A percentile compares a stretch with the other conserved stretches of the same genome.
Conservation (phyloP, 805 yeast species). For the Pichia exigua region DNA sequence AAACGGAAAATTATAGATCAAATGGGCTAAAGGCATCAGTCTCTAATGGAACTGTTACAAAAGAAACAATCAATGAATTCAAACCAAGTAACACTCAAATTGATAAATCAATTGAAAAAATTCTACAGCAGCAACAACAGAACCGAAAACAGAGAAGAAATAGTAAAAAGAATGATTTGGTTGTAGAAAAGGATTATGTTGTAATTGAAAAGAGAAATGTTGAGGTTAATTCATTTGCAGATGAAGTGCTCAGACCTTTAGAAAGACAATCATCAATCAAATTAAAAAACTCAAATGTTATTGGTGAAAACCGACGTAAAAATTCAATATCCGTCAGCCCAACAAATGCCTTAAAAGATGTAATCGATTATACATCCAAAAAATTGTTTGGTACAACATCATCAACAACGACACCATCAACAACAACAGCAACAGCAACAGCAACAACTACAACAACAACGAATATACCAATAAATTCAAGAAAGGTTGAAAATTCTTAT, state of each 20-base stretch:
- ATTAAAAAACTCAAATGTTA: slow-evolving; percentile 3
- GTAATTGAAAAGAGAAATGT: slow-evolving; percentile 92
- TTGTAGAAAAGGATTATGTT: slow-evolving; percentile 79
- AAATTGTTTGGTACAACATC: slow-evolving; percentile 72
- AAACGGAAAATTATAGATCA: not conserved
- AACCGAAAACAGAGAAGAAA: not conserved
- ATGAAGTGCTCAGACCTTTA: slow-evolving; percentile 36
- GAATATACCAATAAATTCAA: not conserved
- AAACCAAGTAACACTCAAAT: not conserved
- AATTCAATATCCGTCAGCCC: slow-evolving; percentile 39
- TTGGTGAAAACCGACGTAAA: slow-evolving; percentile 18
- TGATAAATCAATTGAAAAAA: slow-evolving; percentile 4
- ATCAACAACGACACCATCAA: too few species aligned
- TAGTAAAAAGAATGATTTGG: not conserved
- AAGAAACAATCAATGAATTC: not conserved
- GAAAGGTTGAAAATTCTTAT: slow-evolving; percentile 10
- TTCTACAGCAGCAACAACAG: slow-evolving; percentile 8
- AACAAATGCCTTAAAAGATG: slow-evolving; percentile 81
- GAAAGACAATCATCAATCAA: slow-evolving; percentile 33
- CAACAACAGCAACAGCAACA: too few species aligned
- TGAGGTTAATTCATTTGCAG: slow-evolving; percentile 93
- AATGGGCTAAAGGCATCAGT: slow-evolving; percentile 1
- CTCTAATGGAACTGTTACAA: not conserved
- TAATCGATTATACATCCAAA: slow-evolving; percentile 80
- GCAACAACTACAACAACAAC: too few species aligned